Evolutionary conservation across 305 asterid genomes (phyloP), one percentile per base, ranked within the genome.

Genomic region (Caryopteris hybrid): DNA sequence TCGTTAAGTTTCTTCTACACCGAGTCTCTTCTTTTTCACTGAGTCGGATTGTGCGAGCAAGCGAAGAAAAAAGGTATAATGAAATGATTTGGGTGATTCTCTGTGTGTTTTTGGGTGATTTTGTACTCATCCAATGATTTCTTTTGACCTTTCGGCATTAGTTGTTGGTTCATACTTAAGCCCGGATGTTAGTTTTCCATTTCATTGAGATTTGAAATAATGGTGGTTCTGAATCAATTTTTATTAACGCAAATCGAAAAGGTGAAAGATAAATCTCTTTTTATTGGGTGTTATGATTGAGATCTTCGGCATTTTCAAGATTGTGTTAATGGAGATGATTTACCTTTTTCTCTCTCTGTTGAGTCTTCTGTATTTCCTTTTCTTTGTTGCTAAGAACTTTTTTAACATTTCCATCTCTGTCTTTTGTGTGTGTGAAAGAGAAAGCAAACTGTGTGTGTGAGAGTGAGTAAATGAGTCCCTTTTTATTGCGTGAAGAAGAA

Each of bases 401-500:
- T n/a, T n/a, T n/a, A n/a, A n/a, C n/a, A n/a, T n/a, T 77, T 59
- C 57, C 66, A 33, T 78, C 42, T 58, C 59, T 60, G 5, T 41
- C 18, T 34, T 53, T 67, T 56, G 8, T 42, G 66, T 56, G 39
- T 46, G 71, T 20, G 74, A 31, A 63, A 41, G 53, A 47, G 61
- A 56, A 25, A 62, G 73, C 22, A 45, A 68, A 34, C 16, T 45
- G 53, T 6, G 59, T 16, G 57, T 7, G 71, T 9, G 75, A 14
- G 68, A 33, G 64, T 27, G 69, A 69, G 60, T 38, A 52, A 56
- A 73, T 42, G 65, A 50, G 72, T 51, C 72, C 66, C 61, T 80
- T 84, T 27, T 76, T 23, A 76, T 71, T 77, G 74, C 70, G 76
- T 71, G 78, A 71, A 76, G 85, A 80, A 80, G 88, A 83, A 83